A percentile compares a stretch with the other conserved stretches of the same genome.
Conservation (phyloP, 345 rosid genomes). For the Citrus unshiu region DNA sequence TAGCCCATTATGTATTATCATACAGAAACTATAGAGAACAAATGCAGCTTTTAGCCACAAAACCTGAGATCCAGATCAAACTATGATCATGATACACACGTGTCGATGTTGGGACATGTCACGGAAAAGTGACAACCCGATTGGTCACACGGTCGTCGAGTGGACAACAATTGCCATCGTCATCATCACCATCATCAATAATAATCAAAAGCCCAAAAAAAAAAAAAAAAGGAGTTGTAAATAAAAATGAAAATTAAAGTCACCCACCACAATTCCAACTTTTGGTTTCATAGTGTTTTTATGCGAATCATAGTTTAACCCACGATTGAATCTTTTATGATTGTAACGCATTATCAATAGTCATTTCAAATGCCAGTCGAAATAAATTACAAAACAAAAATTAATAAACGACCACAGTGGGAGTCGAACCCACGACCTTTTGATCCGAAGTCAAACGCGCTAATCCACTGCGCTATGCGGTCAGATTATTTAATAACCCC, state of each 20-base stretch:
- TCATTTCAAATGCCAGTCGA: conserved; percentile 14
- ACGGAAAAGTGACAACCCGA: conserved; percentile 22
- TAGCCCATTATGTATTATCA: background rate
- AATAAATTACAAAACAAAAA: background rate
- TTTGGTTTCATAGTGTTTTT: background rate
- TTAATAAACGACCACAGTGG: conserved; percentile 59
- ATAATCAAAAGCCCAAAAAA: background rate
- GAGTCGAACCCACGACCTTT: conserved; percentile 98
- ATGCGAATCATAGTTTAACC: conserved; percentile 22
- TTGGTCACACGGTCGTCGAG: conserved; percentile 25
- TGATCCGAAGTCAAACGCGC: conserved; percentile 99
- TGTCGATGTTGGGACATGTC: conserved; percentile 30
- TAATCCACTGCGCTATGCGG: conserved; percentile 99
- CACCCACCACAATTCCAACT: background rate
- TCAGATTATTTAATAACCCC: accelerated
- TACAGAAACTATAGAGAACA: background rate
- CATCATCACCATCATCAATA: background rate
- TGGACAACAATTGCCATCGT: conserved; percentile 24
- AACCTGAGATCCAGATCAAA: background rate
- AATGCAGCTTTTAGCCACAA: background rate
- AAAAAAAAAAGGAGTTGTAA: background rate
- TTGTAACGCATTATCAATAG: conserved; percentile 10
- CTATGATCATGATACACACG: conserved; percentile 21
- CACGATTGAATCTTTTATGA: conserved; percentile 3
- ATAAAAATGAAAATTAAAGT: background rate